Evolutionary conservation across 2,329 filamentous ascomycete species (phyloP).

Genomic region (Sarocladium strictum): DNA sequence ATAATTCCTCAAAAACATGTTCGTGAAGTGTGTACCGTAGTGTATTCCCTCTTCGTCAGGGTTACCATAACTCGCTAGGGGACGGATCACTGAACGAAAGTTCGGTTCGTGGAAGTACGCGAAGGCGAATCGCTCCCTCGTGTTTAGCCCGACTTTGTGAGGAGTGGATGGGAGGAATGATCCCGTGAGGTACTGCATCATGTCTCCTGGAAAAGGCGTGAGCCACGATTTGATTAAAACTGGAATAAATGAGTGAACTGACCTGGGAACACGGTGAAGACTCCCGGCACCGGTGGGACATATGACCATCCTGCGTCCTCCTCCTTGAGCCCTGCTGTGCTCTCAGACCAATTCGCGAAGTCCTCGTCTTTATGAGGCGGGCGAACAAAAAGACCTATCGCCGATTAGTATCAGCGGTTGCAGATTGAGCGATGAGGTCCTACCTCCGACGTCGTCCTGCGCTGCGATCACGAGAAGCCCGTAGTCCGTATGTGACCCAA

Average conservation of each 20-base stretch:
- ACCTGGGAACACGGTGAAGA: slow-evolving; percentile 45
- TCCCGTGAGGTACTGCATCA: slow-evolving; percentile 46
- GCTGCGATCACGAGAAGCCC: slow-evolving; percentile 44
- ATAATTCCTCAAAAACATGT: slow-evolving; percentile 45
- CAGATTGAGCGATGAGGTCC: slow-evolving; percentile 8
- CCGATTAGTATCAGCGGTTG: background rate
- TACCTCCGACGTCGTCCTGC: slow-evolving; percentile 43
- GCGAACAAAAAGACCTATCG: slow-evolving; percentile 36
- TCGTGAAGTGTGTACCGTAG: slow-evolving; percentile 46
- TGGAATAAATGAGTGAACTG: slow-evolving; percentile 11
- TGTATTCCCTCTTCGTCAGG: slow-evolving; percentile 31
- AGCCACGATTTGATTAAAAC: background rate
- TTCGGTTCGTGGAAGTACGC: slow-evolving; percentile 47
- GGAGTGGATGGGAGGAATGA: slow-evolving; percentile 39
- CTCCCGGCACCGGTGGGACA: slow-evolving; percentile 36
- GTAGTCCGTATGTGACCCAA: slow-evolving; percentile 47
- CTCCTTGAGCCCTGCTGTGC: slow-evolving; percentile 36
- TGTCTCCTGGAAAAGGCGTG: slow-evolving; percentile 38
- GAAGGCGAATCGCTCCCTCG: slow-evolving; percentile 39
- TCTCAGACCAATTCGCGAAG: slow-evolving; percentile 39
- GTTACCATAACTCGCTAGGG: slow-evolving; percentile 27
- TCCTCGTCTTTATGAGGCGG: slow-evolving; percentile 33
- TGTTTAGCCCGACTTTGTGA: slow-evolving; percentile 44
- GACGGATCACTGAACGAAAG: slow-evolving; percentile 38
- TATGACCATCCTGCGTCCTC: slow-evolving; percentile 41